These are phyloP conservation scores for Cladorrhinum sp. DNA, from an alignment of 2,329 filamentous ascomycete genomes.

Conservation along the genomic window DNA sequence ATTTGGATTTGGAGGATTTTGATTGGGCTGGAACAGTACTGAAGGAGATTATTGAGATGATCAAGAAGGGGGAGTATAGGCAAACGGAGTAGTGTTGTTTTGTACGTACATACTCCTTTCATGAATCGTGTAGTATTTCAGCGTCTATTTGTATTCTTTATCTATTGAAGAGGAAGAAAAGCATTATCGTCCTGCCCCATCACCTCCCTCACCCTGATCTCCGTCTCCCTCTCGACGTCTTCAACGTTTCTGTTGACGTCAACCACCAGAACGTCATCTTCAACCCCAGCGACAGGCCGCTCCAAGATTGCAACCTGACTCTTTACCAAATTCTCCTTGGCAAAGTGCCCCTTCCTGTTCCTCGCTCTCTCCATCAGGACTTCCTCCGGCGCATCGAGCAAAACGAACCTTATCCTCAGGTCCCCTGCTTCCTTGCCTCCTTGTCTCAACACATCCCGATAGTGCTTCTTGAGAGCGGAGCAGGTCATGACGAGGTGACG, in stretches of 20 bases:
- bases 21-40: conserved; percentile 62
- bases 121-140: too few relatives aligned
- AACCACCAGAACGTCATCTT: conserved; percentile 53
- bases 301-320: conserved; percentile 69
- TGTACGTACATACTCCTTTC: not conserved
- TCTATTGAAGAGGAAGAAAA: conserved; percentile 6
- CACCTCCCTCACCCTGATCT: conserved; percentile 8
- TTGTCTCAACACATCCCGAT: conserved; percentile 65
- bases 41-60: conserved; percentile 45
- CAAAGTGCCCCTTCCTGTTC: conserved; percentile 66
- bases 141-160: too few relatives aligned
- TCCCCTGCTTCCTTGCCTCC: conserved; percentile 54
- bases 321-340: conserved; percentile 70
- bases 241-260: conserved; percentile 36
- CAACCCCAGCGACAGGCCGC: conserved; percentile 54
- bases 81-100: not conserved
- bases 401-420: conserved; percentile 67
- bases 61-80: conserved; percentile 31
- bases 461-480: conserved; percentile 75
- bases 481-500: conserved; percentile 68
- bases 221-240: conserved; percentile 12
- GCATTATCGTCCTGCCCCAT: conserved; percentile 17
- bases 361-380: conserved; percentile 61
- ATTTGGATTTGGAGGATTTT: conserved; percentile 77
- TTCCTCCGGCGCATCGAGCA: conserved; percentile 62